phyloP scores from a whole-genome alignment of 495 filamentous ascomycete species.

The Tuber microsphaerosporum region DNA sequence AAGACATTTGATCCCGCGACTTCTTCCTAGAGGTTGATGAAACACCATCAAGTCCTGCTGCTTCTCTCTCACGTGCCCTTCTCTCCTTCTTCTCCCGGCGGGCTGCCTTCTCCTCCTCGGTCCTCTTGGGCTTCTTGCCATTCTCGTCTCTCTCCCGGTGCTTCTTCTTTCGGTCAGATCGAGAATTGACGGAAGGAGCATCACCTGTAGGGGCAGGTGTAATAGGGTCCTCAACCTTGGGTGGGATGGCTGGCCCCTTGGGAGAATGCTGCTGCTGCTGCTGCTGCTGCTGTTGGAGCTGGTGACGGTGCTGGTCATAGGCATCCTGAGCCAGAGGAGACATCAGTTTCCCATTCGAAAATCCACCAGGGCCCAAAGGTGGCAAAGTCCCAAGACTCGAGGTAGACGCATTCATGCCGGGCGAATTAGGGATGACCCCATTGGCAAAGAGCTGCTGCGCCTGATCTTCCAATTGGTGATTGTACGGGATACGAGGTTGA shows the following conservation, averaged over 20 bases:
- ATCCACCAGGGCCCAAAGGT: constrained; percentile 39
- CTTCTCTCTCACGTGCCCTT: constrained; percentile 32
- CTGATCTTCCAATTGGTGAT: constrained; percentile 38
- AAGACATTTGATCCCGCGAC: constrained; percentile 36
- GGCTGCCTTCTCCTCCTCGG: constrained; percentile 38
- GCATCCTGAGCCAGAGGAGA: constrained; percentile 41
- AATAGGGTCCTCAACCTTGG: constrained; percentile 33
- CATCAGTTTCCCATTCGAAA: constrained; percentile 38
- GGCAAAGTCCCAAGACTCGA: constrained; percentile 38
- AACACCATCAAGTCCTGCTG: constrained; percentile 10
- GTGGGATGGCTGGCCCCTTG: constrained; percentile 24
- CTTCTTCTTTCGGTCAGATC: constrained; percentile 26
- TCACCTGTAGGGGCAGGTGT: constrained; percentile 32
- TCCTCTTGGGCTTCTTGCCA: constrained; percentile 35
- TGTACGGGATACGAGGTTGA: constrained; percentile 39
- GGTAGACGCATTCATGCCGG: constrained; percentile 32
- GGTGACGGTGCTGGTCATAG: constrained; percentile 39
- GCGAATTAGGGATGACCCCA: constrained; percentile 32
- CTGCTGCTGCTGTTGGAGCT: constrained; percentile 26
- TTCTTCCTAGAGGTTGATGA: constrained; percentile 37
- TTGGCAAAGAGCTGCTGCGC: constrained; percentile 38
- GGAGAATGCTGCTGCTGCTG: not conserved
- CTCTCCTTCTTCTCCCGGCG: constrained; percentile 38
- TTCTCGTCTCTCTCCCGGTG: constrained; percentile 38
- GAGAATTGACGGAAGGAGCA: constrained; percentile 23